A percentile compares a stretch with the other conserved stretches of the same genome.
Conservation (phyloP, 352 stramenopile genomes). For the Lagenidium sp. region DNA sequence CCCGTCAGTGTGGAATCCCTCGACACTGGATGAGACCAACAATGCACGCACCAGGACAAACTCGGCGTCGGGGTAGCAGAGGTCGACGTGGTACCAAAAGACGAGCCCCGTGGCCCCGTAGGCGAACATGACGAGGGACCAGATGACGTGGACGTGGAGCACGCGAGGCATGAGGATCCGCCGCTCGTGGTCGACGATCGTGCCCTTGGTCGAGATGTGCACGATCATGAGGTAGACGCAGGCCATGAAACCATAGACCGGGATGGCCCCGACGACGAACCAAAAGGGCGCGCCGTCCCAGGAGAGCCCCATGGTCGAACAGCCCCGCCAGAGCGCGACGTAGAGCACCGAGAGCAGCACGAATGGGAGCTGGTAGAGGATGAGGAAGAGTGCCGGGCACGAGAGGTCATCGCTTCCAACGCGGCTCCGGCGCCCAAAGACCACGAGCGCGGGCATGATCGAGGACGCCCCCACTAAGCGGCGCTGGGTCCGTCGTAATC, state of each 20-base stretch:
- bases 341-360: conserved; percentile 54
- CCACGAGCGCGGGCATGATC: conserved; percentile 75
- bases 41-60: conserved; percentile 54
- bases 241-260: conserved; percentile 67
- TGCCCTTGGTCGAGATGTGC: conserved; percentile 75
- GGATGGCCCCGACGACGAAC: conserved; percentile 60
- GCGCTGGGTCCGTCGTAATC: too few species aligned
- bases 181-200: conserved; percentile 81
- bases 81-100: conserved; percentile 59
- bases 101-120: conserved; percentile 49
- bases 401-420: conserved; percentile 82
- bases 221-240: conserved; percentile 85
- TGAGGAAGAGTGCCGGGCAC: conserved; percentile 68
- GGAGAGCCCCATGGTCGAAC: conserved; percentile 18
- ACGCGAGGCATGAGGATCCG: conserved; percentile 80
- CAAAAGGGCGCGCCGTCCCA: conserved; percentile 59
- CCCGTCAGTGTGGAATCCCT: background rate
- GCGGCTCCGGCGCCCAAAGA: conserved; percentile 75
- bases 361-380: conserved; percentile 71
- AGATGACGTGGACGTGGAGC: conserved; percentile 69
- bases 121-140: conserved; percentile 52
- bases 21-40: background rate
- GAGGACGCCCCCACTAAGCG: background rate
- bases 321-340: conserved; percentile 42
- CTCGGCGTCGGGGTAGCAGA: conserved; percentile 64